Evolutionary conservation across 2,329 filamentous ascomycete species (phyloP).

Genomic region (Trichoderma simmonsii): DNA sequence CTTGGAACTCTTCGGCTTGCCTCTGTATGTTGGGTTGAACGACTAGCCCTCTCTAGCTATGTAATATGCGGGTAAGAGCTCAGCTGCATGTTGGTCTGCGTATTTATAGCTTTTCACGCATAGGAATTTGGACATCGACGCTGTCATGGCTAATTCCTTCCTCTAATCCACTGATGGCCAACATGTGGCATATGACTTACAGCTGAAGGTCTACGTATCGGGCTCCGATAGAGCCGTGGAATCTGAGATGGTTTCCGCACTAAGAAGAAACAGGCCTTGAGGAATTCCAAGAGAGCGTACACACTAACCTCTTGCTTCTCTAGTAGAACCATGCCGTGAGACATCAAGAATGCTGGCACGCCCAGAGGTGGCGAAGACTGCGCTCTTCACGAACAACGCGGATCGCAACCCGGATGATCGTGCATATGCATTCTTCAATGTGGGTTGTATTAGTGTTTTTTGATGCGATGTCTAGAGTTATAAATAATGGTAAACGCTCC

Average conservation of each 20-base stretch:
- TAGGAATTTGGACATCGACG: neutral
- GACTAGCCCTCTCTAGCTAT: neutral
- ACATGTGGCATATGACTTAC: neutral
- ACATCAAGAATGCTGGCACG: constrained; percentile 23
- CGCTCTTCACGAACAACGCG: constrained; percentile 24
- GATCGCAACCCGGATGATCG: neutral
- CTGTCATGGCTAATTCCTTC: neutral
- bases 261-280: neutral
- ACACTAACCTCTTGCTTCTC: neutral
- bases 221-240: neutral
- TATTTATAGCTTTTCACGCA: neutral
- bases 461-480: neutral
- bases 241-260: neutral
- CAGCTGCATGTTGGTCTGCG: neutral
- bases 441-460: neutral
- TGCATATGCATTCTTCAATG: constrained; percentile 23
- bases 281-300: neutral
- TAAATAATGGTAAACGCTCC: neutral
- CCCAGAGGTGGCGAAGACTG: constrained; percentile 3
- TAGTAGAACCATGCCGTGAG: constrained; percentile 21
- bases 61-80: neutral
- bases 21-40: neutral
- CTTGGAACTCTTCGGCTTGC: neutral
- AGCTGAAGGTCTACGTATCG: neutral
- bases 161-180: neutral